Conservation (phyloP, 306 rosid species). For the Ormosia semicastrata region DNA sequence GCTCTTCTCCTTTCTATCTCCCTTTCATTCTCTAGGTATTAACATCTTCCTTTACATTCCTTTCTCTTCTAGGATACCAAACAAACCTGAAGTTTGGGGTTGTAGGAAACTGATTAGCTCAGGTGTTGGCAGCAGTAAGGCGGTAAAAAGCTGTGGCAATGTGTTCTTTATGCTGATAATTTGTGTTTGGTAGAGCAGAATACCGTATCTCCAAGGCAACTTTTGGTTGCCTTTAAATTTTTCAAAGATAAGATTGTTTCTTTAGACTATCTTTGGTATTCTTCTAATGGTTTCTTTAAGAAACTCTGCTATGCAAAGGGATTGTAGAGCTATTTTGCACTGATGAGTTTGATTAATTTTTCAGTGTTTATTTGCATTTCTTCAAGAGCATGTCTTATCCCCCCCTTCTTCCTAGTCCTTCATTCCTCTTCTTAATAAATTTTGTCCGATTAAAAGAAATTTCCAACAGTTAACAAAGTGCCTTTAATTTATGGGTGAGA, state of each 20-base stretch:
- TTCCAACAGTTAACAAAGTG: background rate
- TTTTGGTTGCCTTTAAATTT: background rate
- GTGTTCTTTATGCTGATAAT: background rate
- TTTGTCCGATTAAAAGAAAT: background rate
- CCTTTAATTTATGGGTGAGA: background rate
- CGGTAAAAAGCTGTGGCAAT: background rate
- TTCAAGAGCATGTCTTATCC: background rate
- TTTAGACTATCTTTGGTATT: background rate
- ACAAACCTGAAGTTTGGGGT: too few relatives aligned
- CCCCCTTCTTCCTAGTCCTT: background rate
- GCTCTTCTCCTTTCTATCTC: too few relatives aligned
- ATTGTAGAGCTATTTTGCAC: background rate
- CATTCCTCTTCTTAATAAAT: background rate
- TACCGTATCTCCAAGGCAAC: background rate
- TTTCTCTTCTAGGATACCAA: too few relatives aligned
- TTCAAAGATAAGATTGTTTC: background rate
- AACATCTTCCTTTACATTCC: too few relatives aligned
- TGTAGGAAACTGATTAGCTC: background rate
- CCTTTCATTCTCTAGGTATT: too few relatives aligned
- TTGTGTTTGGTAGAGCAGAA: background rate
- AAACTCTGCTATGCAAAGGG: background rate
- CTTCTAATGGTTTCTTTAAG: background rate
- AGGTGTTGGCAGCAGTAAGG: background rate
- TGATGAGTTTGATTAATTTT: background rate
- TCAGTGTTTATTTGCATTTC: background rate